These are phyloP conservation scores for Paspalum notatum DNA, from an alignment of 176 grass and related monocot genomes.

Conservation along the genomic window DNA sequence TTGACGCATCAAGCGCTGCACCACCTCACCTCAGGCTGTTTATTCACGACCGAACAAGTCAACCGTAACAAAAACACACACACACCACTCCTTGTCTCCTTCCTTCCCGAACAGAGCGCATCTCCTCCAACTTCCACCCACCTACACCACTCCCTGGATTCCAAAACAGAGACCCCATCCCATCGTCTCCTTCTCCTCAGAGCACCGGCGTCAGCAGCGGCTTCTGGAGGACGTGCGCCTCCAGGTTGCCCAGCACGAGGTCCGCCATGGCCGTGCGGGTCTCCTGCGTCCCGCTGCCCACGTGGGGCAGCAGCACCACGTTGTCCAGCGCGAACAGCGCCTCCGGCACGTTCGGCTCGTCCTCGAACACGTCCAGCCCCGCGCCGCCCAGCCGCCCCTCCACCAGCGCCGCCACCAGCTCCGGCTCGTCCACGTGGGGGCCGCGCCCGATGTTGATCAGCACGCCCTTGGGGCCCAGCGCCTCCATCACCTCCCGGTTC, in stretches of 20 bases:
- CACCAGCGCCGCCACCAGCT: conserved; percentile 67
- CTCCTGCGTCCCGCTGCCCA: conserved; percentile 69
- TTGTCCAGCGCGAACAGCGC: conserved; percentile 68
- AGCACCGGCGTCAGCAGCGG: conserved; percentile 78
- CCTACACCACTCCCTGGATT: not conserved
- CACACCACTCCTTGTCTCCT: too few species aligned
- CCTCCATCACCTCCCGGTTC: conserved; percentile 77
- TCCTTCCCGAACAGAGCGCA: too few species aligned
- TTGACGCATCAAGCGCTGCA: too few species aligned
- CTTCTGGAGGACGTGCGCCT: conserved; percentile 62
- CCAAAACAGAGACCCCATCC: too few species aligned
- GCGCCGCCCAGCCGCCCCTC: conserved; percentile 75
- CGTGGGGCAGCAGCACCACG: conserved; percentile 80
- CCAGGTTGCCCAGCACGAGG: conserved; percentile 84
- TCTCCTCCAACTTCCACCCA: not conserved
- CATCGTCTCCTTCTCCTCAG: conserved; percentile 21
- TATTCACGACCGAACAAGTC: too few species aligned
- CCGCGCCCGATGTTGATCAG: conserved; percentile 87
- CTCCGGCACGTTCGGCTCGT: conserved; percentile 72
- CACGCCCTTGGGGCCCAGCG: conserved; percentile 71
- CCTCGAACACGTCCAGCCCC: conserved; percentile 86
- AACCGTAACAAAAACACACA: too few species aligned
- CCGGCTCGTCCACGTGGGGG: conserved; percentile 77
- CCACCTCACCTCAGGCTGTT: too few species aligned
- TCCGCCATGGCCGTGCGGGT: conserved; percentile 74